Conservation (phyloP, 768 basidiomycete genomes). For the Collybiopsis confluens region DNA sequence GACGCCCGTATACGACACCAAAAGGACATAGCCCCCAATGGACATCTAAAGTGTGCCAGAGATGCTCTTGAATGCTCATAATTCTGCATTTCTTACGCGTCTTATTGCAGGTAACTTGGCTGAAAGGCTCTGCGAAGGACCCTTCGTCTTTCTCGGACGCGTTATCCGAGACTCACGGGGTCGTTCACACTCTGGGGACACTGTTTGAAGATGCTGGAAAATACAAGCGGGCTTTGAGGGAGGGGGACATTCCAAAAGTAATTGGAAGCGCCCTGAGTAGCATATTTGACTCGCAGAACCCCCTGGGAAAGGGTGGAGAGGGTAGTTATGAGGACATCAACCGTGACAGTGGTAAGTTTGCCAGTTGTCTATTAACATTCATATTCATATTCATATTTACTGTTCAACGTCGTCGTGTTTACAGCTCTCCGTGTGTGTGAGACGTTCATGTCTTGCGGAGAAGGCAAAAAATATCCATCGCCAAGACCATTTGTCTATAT, state of each 20-base stretch:
- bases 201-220: slow-evolving; percentile 69
- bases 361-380: slow-evolving; percentile 8
- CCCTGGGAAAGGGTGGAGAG: slow-evolving; percentile 41
- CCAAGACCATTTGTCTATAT: slow-evolving; percentile 85
- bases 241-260: slow-evolving; percentile 52
- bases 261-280: slow-evolving; percentile 42
- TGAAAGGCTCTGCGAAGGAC: slow-evolving; percentile 74
- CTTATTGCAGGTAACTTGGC: slow-evolving; percentile 75
- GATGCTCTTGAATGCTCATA: slow-evolving; percentile 5
- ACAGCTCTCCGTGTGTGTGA: slow-evolving; percentile 75
- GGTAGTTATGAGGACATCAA: slow-evolving; percentile 78
- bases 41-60: slow-evolving; percentile 59
- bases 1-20: slow-evolving; percentile 79
- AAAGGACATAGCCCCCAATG: slow-evolving; percentile 89
- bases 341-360: slow-evolving; percentile 76
- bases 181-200: slow-evolving; percentile 93
- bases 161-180: slow-evolving; percentile 62
- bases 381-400: background rate
- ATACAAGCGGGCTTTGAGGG: slow-evolving; percentile 75
- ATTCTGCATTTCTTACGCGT: slow-evolving; percentile 13
- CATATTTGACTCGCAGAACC: slow-evolving; percentile 43
- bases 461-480: slow-evolving; percentile 20
- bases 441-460: slow-evolving; percentile 55
- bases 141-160: slow-evolving; percentile 70
- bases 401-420: slow-evolving; percentile 1